phyloP scores from a whole-genome alignment of 805 yeast genomes.

The Suhomyces sp. region DNA sequence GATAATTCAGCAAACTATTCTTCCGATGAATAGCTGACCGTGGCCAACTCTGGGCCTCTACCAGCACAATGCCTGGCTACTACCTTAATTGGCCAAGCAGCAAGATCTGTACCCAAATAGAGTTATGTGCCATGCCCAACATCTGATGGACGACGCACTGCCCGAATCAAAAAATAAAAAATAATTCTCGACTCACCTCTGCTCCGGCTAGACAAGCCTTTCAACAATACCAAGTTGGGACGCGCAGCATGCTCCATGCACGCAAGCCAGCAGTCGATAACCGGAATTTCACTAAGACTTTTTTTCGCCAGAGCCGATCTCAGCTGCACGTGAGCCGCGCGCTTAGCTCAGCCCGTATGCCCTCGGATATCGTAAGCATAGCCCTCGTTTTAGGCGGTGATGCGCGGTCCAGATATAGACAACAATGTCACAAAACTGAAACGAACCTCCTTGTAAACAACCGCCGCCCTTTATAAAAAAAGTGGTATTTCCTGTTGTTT shows the following conservation, averaged over 20 bases:
- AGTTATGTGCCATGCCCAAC: background rate
- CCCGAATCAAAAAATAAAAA: background rate
- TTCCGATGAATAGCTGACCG: background rate
- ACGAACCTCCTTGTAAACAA: conserved; percentile 1
- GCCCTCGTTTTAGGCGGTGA: background rate
- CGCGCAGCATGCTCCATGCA: conserved; percentile 1
- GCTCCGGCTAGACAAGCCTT: background rate
- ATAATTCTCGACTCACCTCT: background rate
- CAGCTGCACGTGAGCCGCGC: background rate
- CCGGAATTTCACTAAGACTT: background rate
- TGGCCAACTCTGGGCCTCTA: background rate
- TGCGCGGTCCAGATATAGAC: background rate
- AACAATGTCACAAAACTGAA: background rate
- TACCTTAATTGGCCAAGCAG: background rate
- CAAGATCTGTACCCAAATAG: background rate
- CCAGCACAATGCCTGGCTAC: background rate
- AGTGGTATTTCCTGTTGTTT: background rate
- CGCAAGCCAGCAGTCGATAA: background rate
- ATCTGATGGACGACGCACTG: background rate
- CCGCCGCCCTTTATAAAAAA: background rate
- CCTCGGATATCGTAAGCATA: background rate
- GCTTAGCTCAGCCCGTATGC: background rate
- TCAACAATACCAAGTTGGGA: background rate
- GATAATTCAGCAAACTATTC: background rate
- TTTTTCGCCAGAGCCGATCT: background rate